Conservation (phyloP, 73 alveolate species). For the Paramecium pentaurelia region DNA sequence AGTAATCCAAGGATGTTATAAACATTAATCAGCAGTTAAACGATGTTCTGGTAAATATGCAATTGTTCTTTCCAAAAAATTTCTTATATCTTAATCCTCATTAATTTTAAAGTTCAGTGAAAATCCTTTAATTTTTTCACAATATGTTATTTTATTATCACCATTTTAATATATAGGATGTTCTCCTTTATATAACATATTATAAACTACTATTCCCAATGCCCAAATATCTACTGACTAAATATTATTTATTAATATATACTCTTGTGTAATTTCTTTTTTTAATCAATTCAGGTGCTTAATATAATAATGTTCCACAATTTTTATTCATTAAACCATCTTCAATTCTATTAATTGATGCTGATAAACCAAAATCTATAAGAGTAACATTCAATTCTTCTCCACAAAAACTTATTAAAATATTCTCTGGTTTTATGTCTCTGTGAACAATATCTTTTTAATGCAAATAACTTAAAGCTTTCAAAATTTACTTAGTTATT, state of each 20-base stretch:
- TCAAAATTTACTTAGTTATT: background rate
- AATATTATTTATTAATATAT: background rate
- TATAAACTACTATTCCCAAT: background rate
- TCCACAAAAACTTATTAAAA: background rate
- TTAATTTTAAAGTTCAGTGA: background rate
- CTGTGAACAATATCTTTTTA: background rate
- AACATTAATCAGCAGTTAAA: slow-evolving; percentile 4
- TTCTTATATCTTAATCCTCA: background rate
- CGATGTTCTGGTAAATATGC: slow-evolving; percentile 18
- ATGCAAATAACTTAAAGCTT: background rate
- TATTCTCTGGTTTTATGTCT: slow-evolving; percentile 10
- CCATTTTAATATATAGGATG: background rate
- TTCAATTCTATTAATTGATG: background rate
- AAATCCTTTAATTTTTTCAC: background rate
- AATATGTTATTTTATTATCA: background rate
- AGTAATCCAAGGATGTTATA: slow-evolving; percentile 1
- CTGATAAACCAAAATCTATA: background rate
- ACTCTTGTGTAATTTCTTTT: slow-evolving; percentile 56
- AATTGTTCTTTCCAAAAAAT: background rate
- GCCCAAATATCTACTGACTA: slow-evolving; percentile 41
- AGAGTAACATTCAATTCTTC: background rate
- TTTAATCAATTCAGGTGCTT: slow-evolving; percentile 76
- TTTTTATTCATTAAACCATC: slow-evolving; percentile 38
- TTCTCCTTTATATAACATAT: background rate
- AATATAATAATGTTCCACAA: slow-evolving; percentile 71